A percentile compares a stretch with the other conserved stretches of the same genome.
Evolutionary conservation across 2,329 filamentous ascomycete genomes (phyloP).

Genomic region (Lachnellula occidentalis): DNA sequence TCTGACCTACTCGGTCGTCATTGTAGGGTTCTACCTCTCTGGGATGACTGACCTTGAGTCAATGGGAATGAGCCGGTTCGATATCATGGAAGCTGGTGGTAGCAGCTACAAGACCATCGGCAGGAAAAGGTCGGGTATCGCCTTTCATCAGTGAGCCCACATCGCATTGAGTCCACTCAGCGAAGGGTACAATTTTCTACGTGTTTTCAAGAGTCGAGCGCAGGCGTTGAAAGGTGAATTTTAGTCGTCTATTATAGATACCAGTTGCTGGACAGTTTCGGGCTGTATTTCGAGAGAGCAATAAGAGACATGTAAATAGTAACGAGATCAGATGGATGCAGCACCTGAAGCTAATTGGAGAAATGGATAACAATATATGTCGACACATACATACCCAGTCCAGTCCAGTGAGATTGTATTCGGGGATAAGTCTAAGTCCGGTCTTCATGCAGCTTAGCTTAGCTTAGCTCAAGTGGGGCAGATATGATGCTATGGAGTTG

Average conservation of each 20-base stretch:
- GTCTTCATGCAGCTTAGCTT: too few relatives aligned
- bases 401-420: too few relatives aligned
- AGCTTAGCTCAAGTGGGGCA: too few relatives aligned
- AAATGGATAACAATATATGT: neutral
- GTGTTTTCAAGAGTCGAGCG: conserved; percentile 22
- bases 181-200: neutral
- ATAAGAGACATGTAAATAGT: conserved; percentile 8
- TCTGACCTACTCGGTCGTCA: conserved; percentile 85
- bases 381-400: neutral
- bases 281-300: neutral
- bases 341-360: neutral
- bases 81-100: conserved; percentile 29
- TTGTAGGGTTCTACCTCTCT: conserved; percentile 87
- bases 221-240: conserved; percentile 21
- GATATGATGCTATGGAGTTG: too few relatives aligned
- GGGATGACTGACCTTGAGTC: conserved; percentile 37
- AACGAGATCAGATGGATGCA: neutral
- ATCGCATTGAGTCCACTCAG: neutral
- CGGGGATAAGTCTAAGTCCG: too few relatives aligned
- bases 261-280: conserved; percentile 12
- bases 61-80: conserved; percentile 31
- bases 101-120: conserved; percentile 31
- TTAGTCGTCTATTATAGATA: conserved; percentile 12
- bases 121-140: conserved; percentile 24
- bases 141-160: conserved; percentile 26